Evolutionary conservation across 2,329 filamentous ascomycete genomes (phyloP).

Genomic region (Stagonosporopsis tanaceti): DNA sequence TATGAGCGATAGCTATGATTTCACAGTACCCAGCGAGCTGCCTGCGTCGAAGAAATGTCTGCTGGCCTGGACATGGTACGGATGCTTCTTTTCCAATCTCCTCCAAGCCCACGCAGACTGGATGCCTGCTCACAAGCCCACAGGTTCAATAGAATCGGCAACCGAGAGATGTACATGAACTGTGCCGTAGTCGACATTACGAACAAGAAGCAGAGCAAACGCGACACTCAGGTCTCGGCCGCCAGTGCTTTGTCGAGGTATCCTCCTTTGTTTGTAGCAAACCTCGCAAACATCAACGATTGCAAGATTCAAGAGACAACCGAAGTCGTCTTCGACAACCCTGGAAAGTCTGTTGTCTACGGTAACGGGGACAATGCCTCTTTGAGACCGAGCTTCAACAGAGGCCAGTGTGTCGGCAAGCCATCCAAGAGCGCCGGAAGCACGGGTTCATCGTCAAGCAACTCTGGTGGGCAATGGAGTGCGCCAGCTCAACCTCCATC

Average conservation of each 20-base stretch:
- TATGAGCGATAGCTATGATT: conserved; percentile 64
- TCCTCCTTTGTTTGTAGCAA: conserved; percentile 55
- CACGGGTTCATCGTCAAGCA: not conserved
- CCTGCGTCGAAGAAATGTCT: conserved; percentile 65
- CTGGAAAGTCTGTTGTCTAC: conserved; percentile 52
- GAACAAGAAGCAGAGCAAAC: conserved; percentile 56
- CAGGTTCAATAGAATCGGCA: conserved; percentile 74
- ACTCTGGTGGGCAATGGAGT: conserved; percentile 23
- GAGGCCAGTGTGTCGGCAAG: conserved; percentile 30
- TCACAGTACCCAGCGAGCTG: conserved; percentile 69
- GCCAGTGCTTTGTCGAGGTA: conserved; percentile 43
- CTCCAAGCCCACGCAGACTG: not conserved
- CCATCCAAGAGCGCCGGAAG: conserved; percentile 25
- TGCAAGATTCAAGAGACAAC: conserved; percentile 50
- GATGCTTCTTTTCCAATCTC: not conserved
- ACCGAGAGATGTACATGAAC: conserved; percentile 89
- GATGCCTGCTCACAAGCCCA: not conserved
- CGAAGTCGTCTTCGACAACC: conserved; percentile 52
- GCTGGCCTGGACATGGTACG: conserved; percentile 69
- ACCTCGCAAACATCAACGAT: conserved; percentile 51
- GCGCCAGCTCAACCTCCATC: not conserved
- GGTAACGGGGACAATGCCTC: conserved; percentile 42
- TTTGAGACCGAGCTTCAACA: conserved; percentile 20
- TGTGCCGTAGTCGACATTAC: conserved; percentile 74
- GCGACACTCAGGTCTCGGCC: conserved; percentile 57